A percentile compares a stretch with the other conserved stretches of the same genome.
Conservation (phyloP, 345 rosid genomes). For the Kandelia obovata region DNA sequence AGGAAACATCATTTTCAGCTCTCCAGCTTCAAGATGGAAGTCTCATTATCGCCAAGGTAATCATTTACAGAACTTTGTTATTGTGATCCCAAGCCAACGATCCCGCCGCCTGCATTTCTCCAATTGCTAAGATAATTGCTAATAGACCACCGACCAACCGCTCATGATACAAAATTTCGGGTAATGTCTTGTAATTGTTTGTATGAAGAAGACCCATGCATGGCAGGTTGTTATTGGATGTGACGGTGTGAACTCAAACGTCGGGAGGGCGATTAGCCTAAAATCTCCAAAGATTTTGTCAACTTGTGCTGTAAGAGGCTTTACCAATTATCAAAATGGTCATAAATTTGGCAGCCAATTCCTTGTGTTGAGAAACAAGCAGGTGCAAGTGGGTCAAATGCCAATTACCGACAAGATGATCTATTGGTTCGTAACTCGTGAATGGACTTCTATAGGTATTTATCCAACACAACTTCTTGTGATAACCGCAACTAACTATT, state of each 20-base stretch:
- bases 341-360: neutral
- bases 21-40: constrained; percentile 35
- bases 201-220: neutral
- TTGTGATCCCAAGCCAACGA: neutral
- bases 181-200: neutral
- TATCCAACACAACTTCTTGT: neutral
- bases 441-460: constrained; percentile 27
- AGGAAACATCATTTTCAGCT: constrained; percentile 24
- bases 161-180: no score
- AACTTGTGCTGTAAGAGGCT: constrained; percentile 12
- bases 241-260: constrained; percentile 17
- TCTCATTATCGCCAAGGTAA: constrained; percentile 42
- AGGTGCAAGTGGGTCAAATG: constrained; percentile 18
- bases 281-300: neutral
- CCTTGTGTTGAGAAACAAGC: neutral
- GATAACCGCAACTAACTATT: no score
- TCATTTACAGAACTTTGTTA: no score
- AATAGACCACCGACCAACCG: no score
- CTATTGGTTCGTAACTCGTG: constrained; percentile 29
- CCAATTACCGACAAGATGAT: constrained; percentile 19
- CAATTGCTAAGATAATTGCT: no score
- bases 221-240: constrained; percentile 23
- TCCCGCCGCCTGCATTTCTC: no score
- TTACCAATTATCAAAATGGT: constrained; percentile 10
- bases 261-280: constrained; percentile 4